A percentile compares a stretch with the other conserved stretches of the same genome.
These are phyloP conservation scores for Fusarium verrucosum DNA, from an alignment of 2,329 filamentous ascomycete genomes.

Conservation along the genomic window DNA sequence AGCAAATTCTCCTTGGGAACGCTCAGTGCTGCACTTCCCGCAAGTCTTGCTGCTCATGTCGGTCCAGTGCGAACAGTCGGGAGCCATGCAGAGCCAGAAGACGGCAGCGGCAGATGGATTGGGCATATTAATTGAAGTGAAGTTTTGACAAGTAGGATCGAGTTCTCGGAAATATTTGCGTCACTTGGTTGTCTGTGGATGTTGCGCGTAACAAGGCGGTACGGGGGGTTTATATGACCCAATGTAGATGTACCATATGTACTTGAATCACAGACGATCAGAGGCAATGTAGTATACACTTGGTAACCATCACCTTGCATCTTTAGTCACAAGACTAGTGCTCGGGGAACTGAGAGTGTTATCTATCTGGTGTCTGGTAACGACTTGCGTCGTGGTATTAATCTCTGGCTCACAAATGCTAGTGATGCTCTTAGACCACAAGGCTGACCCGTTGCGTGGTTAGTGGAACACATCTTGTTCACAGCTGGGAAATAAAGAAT, in stretches of 20 bases:
- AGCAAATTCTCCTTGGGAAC: background rate
- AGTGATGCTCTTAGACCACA: too few species aligned
- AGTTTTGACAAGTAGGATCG: too few species aligned
- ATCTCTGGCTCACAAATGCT: too few species aligned
- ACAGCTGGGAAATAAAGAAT: too few species aligned
- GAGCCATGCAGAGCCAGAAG: background rate
- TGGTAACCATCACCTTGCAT: background rate
- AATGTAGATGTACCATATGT: accelerated
- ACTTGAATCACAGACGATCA: background rate
- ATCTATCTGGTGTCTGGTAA: too few species aligned
- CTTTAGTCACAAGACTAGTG: accelerated
- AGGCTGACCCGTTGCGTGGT: too few species aligned
- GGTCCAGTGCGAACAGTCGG: background rate
- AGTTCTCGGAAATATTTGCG: background rate
- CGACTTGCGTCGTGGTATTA: too few species aligned
- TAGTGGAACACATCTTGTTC: too few species aligned
- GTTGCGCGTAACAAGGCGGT: background rate
- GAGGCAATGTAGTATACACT: accelerated
- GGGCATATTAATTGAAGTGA: background rate
- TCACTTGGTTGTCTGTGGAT: background rate
- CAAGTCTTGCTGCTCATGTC: background rate
- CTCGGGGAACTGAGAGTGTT: too few species aligned
- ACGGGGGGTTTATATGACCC: background rate
- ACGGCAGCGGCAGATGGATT: background rate
- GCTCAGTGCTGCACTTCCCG: accelerated